These are phyloP conservation scores for Blastobotrys attinorum DNA, from an alignment of 805 yeast species.

Conservation along the genomic window DNA sequence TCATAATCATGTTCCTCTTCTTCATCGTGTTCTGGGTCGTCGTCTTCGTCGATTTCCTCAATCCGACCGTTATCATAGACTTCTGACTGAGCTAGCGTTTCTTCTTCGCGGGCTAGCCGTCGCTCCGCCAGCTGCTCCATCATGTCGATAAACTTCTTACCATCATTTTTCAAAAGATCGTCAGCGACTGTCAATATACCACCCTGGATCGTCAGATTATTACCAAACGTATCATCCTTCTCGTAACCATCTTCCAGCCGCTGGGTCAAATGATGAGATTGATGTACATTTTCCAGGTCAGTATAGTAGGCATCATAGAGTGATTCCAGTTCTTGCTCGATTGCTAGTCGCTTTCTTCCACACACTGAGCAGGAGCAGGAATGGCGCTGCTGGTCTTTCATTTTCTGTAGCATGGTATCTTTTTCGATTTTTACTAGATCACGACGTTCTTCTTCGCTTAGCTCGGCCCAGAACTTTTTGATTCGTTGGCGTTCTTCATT, in stretches of 20 bases:
- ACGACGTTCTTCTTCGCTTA: slow-evolving; percentile 53
- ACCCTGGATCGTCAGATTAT: slow-evolving; percentile 27
- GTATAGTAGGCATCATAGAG: slow-evolving; percentile 64
- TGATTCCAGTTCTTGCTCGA: slow-evolving; percentile 69
- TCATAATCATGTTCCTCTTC: slow-evolving; percentile 12
- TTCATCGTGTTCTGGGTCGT: slow-evolving; percentile 16
- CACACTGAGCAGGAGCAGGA: slow-evolving; percentile 70
- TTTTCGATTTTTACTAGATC: slow-evolving; percentile 59
- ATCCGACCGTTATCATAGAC: slow-evolving; percentile 24
- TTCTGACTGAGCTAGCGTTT: slow-evolving; percentile 14
- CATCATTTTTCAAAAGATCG: slow-evolving; percentile 68
- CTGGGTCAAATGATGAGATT: slow-evolving; percentile 9
- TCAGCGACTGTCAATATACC: slow-evolving; percentile 64
- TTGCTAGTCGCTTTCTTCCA: slow-evolving; percentile 61
- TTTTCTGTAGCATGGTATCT: slow-evolving; percentile 55
- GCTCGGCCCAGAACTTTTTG: slow-evolving; percentile 56
- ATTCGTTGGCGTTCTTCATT: slow-evolving; percentile 46
- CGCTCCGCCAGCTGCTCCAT: slow-evolving; percentile 67
- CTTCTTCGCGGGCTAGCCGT: slow-evolving; percentile 33
- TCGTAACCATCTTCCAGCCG: slow-evolving; percentile 9
- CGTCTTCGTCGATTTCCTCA: slow-evolving; percentile 23
- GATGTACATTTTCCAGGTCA: slow-evolving; percentile 30
- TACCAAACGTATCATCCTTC: slow-evolving; percentile 22
- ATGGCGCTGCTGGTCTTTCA: slow-evolving; percentile 50
- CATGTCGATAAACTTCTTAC: slow-evolving; percentile 68